Evolutionary conservation across 495 filamentous ascomycete species (phyloP), one percentile per base, ranked within the genome.

Genomic region (Lophium mytilinum): DNA sequence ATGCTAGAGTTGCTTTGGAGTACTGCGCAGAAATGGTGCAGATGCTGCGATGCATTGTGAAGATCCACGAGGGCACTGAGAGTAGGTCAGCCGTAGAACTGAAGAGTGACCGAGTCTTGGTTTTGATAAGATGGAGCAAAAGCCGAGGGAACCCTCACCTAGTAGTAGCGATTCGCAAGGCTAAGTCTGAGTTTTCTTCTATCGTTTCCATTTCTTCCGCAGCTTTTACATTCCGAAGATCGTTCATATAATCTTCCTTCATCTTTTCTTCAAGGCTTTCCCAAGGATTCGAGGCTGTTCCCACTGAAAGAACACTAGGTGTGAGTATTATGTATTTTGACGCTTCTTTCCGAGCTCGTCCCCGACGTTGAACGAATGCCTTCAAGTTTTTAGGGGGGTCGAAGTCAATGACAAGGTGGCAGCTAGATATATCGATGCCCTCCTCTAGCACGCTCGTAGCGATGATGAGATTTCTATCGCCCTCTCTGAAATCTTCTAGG

Each of bases 361-460:
- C 92, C 14, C 92, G 82, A 18, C 91, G 79, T 67, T 98, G 92
- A 15, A 98, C 82, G 68, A 92, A 96, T 0, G 88, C 87, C 63
- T 91, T 92, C 33, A 95, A 71, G 53, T 86, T 92, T 6, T 73
- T 68, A 4, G 89, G 89, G 39, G 77, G 72, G 57, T 95, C 82
- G 64, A 88, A 95, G 65, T 89, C 93, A n/a, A 96, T 76, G 11
- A 96, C 89, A 35, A 89, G 65, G 63, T 92, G 87, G 68, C 92
- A 96, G 7, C 84, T 83, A 9, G 85, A 84, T 2, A 96, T 78
- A 68, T 96, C 92, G 39, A 98, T 87, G 0, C 92, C 93, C 71
- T 98, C 93, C 69, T 97, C 92, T 0, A 95, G 73, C 0, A 91
- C 91, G 63, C 81, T 87, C 0, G 92, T 96, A 0, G 89, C 80